Base-by-base conservation (phyloP, 768 basidiomycete genomes). In the Tylopilus balloui region DNA sequence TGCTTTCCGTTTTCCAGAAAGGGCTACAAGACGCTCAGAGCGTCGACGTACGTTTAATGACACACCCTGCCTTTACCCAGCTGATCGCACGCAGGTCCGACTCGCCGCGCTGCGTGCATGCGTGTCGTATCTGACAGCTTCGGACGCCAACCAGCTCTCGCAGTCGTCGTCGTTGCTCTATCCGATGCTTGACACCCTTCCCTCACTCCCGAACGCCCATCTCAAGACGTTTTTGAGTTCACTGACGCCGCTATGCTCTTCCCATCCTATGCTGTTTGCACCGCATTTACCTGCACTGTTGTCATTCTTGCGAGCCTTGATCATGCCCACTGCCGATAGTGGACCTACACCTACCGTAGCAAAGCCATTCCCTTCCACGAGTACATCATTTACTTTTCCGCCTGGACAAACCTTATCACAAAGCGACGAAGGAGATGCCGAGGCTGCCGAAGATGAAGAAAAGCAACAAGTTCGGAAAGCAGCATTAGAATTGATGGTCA, bases 401-500 rank as follows among this genome's bases (percentile, higher is more conserved):
- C 71, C 75, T 1, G 53, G 57, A 4, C 54, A 61, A 24, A 60
- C 60, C 8, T 57, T 62, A 3, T 71, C 66, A 20, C 62, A 62
- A 6, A 61, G 20, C 13, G 62, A 60, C 24, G 66, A 65, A 3
- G 61, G 62, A 2, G 68, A 68, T 4, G 61, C 70, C 3, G 74
- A 76, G 35, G 54, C 52, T 0, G 72, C 75, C 15, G 78, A 76
- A 21, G 75, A 78, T 15, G 86, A 92, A 42, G 84, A 86, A 49
- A 76, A 79, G 46, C 78, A 83, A 34, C 83, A 84, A 17, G 74
- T 89, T 25, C 73, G 89, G 10, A 78, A 83, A 45, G 79, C 82
- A 1, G 86, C 88, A 9, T 69, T 92, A 10, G 92, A 94, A 66
- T 80, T 94, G 45, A 84, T 94, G 80, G 74, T 93, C 46, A 81